Percentiles rank a stretch among this genome's conserved stretches.
phyloP scores from a whole-genome alignment of 2,329 filamentous ascomycete genomes.

The Fonsecaea pedrosoi region DNA sequence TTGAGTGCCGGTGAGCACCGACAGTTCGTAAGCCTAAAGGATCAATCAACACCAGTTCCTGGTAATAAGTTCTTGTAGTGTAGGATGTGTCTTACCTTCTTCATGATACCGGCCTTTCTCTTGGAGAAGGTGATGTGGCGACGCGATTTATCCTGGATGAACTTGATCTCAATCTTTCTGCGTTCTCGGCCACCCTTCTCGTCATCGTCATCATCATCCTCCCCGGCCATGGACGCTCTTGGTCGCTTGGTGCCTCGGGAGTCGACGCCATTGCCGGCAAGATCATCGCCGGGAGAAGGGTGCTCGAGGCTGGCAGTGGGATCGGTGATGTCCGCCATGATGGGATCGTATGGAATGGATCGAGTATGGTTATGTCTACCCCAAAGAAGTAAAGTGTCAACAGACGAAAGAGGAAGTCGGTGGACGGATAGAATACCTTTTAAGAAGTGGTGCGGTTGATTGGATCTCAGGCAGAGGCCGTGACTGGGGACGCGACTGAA shows the following conservation, averaged over 20 bases:
- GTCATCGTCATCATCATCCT: conserved; percentile 97
- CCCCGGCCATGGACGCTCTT: conserved; percentile 76
- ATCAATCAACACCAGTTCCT: conserved; percentile 22
- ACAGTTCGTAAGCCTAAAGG: conserved; percentile 88
- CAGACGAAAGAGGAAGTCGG: conserved; percentile 36
- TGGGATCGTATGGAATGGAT: conserved; percentile 41
- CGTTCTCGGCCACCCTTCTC: conserved; percentile 98
- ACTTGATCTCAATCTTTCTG: conserved; percentile 99
- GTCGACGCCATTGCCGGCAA: conserved; percentile 73
- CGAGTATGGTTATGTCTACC: conserved; percentile 30
- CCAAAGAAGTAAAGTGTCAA: conserved; percentile 40
- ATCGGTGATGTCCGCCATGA: conserved; percentile 80
- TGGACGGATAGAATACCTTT: conserved; percentile 30
- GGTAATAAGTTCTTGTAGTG: conserved; percentile 18
- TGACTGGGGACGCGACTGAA: conserved; percentile 12
- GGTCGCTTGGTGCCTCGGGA: conserved; percentile 87
- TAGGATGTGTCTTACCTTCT: conserved; percentile 77
- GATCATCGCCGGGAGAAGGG: conserved; percentile 74
- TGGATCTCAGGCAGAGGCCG: neutral
- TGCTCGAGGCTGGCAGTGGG: conserved; percentile 75
- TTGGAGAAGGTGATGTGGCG: conserved; percentile 99
- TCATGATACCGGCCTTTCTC: conserved; percentile 99
- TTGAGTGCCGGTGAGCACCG: conserved; percentile 96
- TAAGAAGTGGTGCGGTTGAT: conserved; percentile 17
- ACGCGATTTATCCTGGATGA: conserved; percentile 99